phyloP scores from a whole-genome alignment of 192 early-diverging fungal genomes.

The Coemansia aciculifera region DNA sequence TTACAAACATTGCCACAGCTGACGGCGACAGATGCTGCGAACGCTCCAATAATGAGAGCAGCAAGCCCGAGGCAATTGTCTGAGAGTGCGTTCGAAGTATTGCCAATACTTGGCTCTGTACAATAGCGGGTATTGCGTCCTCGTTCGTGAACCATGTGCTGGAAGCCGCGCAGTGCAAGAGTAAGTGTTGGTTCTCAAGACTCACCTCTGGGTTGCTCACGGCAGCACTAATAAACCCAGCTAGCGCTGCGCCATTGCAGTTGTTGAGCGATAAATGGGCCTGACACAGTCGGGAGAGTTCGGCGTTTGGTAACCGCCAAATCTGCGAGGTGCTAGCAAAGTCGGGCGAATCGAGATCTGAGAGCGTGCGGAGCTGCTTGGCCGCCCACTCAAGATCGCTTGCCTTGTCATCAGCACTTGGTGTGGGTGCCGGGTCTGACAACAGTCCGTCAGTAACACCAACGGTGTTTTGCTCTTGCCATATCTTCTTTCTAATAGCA shows the following conservation, averaged over 20 bases:
- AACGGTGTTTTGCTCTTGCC: background rate
- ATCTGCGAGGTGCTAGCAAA: slow-evolving; percentile 5
- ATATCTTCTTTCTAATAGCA: background rate
- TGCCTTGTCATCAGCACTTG: background rate
- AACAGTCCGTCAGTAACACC: background rate
- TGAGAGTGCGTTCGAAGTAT: slow-evolving; percentile 20
- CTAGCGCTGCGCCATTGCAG: slow-evolving; percentile 16
- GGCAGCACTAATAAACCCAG: slow-evolving; percentile 20
- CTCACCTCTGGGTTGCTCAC: slow-evolving; percentile 24
- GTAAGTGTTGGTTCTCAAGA: slow-evolving; percentile 34
- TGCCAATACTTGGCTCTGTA: slow-evolving; percentile 32
- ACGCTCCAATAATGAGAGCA: slow-evolving; percentile 23
- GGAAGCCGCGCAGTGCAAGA: slow-evolving; percentile 14
- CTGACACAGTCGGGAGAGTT: slow-evolving; percentile 19
- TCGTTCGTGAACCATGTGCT: slow-evolving; percentile 18
- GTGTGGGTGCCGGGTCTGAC: background rate
- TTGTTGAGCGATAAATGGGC: slow-evolving; percentile 17
- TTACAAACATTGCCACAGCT: slow-evolving; percentile 24
- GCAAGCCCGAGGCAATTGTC: slow-evolving; percentile 18
- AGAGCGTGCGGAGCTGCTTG: slow-evolving; percentile 16
- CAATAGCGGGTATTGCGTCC: slow-evolving; percentile 36
- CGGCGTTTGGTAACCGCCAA: slow-evolving; percentile 35
- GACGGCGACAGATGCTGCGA: slow-evolving; percentile 11
- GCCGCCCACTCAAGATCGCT: slow-evolving; percentile 22
- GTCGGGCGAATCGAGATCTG: slow-evolving; percentile 18